Percentiles rank a stretch among this genome's conserved stretches.
Evolutionary conservation across 495 filamentous ascomycete genomes (phyloP).

Genomic region (Daldinia vernicosa): DNA sequence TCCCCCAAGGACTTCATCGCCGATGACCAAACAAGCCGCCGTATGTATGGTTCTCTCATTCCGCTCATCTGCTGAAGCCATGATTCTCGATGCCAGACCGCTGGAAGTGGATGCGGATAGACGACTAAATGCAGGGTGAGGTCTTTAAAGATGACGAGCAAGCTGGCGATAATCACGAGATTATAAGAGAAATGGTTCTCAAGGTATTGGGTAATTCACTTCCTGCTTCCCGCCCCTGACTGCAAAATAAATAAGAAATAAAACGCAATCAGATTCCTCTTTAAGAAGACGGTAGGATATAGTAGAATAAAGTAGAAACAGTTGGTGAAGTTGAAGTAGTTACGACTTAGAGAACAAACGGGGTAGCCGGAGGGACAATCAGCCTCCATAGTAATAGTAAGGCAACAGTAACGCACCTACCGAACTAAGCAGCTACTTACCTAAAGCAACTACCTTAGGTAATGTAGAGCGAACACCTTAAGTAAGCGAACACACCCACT

Average conservation of each 20-base stretch:
- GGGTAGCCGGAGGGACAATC: neutral
- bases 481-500: neutral
- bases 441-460: too few species aligned
- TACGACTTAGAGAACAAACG: neutral
- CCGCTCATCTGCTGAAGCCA: constrained; percentile 65
- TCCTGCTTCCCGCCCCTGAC: neutral
- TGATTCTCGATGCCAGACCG: constrained; percentile 50
- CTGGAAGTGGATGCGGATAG: constrained; percentile 41
- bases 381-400: too few species aligned
- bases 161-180: constrained; percentile 77
- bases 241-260: too few species aligned
- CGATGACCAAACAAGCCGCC: constrained; percentile 93
- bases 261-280: too few species aligned
- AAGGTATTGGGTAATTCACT: neutral
- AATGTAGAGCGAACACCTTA: neutral
- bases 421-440: neutral
- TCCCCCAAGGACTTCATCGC: constrained; percentile 95
- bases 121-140: constrained; percentile 64
- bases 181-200: constrained; percentile 62
- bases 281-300: too few species aligned
- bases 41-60: constrained; percentile 78
- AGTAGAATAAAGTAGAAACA: neutral
- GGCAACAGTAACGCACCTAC: neutral
- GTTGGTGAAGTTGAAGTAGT: constrained; percentile 4
- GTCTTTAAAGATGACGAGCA: constrained; percentile 73